Evolutionary conservation across 202 grass and related monocot species (phyloP).

Genomic region (Carex sylvatica): DNA sequence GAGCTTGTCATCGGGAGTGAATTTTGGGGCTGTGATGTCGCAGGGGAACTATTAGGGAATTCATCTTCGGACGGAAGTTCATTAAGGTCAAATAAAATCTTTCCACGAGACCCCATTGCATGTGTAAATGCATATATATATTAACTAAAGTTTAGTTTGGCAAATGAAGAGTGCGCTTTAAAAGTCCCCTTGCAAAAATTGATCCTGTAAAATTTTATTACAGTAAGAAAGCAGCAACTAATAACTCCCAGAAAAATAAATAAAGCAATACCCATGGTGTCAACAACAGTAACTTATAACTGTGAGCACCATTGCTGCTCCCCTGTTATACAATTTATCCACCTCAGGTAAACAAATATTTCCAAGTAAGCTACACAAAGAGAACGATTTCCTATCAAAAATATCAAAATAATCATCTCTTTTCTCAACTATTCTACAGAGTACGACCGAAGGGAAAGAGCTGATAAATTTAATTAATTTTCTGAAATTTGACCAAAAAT

Average conservation of each 20-base stretch:
- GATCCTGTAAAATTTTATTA: not conserved
- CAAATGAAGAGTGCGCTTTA: constrained; percentile 15
- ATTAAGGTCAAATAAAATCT: constrained; percentile 96
- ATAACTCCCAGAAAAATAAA: not conserved
- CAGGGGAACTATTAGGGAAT: constrained; percentile 43
- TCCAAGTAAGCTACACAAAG: not conserved
- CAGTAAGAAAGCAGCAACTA: not conserved
- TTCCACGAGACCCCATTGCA: constrained; percentile 94
- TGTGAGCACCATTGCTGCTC: not conserved
- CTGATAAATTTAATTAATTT: not conserved
- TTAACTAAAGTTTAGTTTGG: constrained; percentile 12
- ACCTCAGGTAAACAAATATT: not conserved
- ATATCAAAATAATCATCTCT: not conserved
- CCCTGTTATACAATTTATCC: not conserved
- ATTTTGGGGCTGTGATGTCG: constrained; percentile 66
- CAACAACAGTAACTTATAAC: constrained; percentile 4
- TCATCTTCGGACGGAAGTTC: constrained; percentile 82
- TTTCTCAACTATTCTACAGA: not conserved
- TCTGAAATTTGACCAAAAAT: not conserved
- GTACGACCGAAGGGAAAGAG: not conserved
- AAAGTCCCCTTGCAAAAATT: not conserved
- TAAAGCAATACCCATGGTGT: not conserved
- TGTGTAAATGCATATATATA: constrained; percentile 99
- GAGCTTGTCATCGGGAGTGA: constrained; percentile 44
- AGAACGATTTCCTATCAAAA: not conserved